phyloP scores from a whole-genome alignment of 768 basidiomycete species.

The Phaeotremella skinneri region DNA sequence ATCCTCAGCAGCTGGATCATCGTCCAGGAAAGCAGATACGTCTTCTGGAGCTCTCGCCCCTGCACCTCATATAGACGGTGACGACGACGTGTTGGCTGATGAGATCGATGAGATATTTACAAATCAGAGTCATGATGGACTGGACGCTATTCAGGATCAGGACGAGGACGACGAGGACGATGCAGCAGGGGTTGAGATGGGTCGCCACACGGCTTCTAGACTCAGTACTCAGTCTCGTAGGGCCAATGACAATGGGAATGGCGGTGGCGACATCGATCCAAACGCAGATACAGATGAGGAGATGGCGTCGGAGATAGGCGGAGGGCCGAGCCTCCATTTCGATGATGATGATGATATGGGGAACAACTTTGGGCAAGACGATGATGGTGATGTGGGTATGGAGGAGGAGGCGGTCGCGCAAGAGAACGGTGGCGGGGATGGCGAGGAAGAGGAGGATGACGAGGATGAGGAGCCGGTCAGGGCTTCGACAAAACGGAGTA shows the following conservation, averaged over 20 bases:
- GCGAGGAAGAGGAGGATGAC: no score
- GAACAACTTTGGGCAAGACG: neutral
- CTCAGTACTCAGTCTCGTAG: neutral
- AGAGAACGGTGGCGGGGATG: conserved; percentile 4
- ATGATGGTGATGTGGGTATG: conserved; percentile 26
- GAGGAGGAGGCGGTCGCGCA: conserved; percentile 20
- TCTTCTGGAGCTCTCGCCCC: neutral
- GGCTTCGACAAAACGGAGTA: conserved; percentile 6
- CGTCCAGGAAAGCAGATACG: neutral
- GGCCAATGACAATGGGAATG: neutral
- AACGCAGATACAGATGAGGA: conserved; percentile 10
- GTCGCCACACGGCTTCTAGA: neutral
- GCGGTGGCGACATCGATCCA: conserved; percentile 10
- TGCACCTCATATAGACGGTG: neutral
- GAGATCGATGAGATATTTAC: conserved; percentile 5
- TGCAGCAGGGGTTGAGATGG: conserved; percentile 2
- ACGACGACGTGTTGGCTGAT: conserved; percentile 8
- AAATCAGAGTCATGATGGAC: neutral
- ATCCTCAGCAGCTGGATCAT: neutral
- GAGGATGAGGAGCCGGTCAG: neutral
- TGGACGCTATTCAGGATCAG: conserved; percentile 1
- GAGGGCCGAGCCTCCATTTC: neutral
- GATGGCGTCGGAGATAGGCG: no score
- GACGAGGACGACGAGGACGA: conserved; percentile 18
- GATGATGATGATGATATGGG: conserved; percentile 23